A percentile compares a stretch with the other conserved stretches of the same genome.
These are phyloP conservation scores for Suhomyces panamericanus DNA, from an alignment of 1,139 yeast species.

Conservation along the genomic window DNA sequence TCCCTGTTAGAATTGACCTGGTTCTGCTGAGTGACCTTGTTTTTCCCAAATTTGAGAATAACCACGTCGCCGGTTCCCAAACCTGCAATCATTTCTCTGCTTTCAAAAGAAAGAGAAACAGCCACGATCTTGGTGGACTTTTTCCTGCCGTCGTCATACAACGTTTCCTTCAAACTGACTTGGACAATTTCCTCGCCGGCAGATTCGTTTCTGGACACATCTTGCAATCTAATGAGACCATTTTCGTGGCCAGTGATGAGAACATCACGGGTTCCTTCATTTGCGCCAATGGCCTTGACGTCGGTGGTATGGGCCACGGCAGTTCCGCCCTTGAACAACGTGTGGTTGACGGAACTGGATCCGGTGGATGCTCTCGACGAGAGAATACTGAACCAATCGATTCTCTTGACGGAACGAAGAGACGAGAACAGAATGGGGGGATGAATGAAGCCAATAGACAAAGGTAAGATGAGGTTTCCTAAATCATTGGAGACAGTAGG, in stretches of 20 bases:
- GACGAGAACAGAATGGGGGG: slow-evolving; percentile 66
- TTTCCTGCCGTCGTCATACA: slow-evolving; percentile 31
- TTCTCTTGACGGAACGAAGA: slow-evolving; percentile 58
- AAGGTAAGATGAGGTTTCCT: slow-evolving; percentile 69
- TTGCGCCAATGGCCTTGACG: slow-evolving; percentile 52
- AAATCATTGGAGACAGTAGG: slow-evolving; percentile 37
- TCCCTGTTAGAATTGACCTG: slow-evolving; percentile 15
- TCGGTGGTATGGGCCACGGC: slow-evolving; percentile 46
- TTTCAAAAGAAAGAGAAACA: slow-evolving; percentile 74
- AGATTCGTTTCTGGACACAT: slow-evolving; percentile 75
- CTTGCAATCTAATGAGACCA: slow-evolving; percentile 79
- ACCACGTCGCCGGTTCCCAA: slow-evolving; percentile 72
- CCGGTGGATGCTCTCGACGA: slow-evolving; percentile 36
- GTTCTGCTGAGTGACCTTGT: slow-evolving; percentile 13
- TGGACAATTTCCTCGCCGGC: slow-evolving; percentile 54
- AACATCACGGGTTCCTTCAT: slow-evolving; percentile 58
- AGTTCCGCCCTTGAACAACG: slow-evolving; percentile 74
- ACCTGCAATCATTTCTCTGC: slow-evolving; percentile 74
- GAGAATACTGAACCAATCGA: slow-evolving; percentile 78
- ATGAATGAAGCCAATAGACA: slow-evolving; percentile 73
- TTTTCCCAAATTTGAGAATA: slow-evolving; percentile 68
- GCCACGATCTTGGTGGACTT: slow-evolving; percentile 47
- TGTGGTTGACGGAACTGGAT: slow-evolving; percentile 38
- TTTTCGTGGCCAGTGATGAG: slow-evolving; percentile 79
- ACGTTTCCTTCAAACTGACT: slow-evolving; percentile 37